phyloP scores from a whole-genome alignment of 192 early-diverging fungal species.

The Diversispora eburnea region DNA sequence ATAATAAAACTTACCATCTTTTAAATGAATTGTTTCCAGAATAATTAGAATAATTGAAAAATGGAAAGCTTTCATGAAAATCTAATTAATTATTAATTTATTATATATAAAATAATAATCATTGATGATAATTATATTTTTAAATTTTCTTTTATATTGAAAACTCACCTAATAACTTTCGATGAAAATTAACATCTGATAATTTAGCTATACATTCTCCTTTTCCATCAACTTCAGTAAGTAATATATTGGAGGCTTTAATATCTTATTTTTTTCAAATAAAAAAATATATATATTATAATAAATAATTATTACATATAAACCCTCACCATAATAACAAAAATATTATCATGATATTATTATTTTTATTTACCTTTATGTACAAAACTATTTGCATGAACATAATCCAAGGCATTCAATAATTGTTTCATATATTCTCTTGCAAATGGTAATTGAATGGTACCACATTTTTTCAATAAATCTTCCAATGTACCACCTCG shows the following conservation, averaged over 20 bases:
- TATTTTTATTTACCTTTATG: conserved; percentile 48
- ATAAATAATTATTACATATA: background rate
- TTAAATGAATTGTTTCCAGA: conserved; percentile 23
- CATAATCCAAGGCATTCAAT: conserved; percentile 54
- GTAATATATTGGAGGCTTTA: conserved; percentile 41
- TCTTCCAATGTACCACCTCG: conserved; percentile 55
- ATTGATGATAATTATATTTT: background rate
- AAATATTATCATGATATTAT: too few species aligned
- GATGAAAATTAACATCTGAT: conserved; percentile 61
- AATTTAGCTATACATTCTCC: conserved; percentile 54
- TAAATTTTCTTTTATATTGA: background rate
- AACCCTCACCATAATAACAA: conserved; percentile 18
- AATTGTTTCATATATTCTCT: conserved; percentile 67
- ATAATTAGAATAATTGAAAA: conserved; percentile 29
- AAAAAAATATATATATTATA: background rate
- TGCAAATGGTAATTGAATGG: conserved; percentile 50
- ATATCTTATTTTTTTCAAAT: conserved; percentile 34
- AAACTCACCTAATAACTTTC: conserved; percentile 52
- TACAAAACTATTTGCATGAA: conserved; percentile 65
- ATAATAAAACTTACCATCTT: conserved; percentile 27
- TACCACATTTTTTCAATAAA: conserved; percentile 62
- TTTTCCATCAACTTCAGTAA: conserved; percentile 21
- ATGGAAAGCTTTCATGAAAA: conserved; percentile 34
- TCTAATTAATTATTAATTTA: conserved; percentile 21
- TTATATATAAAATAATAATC: background rate